Percentiles rank a stretch among this genome's conserved stretches.
These are phyloP conservation scores for Colletotrichum ledebouriae DNA, from an alignment of 2,329 filamentous ascomycete genomes.

Conservation along the genomic window DNA sequence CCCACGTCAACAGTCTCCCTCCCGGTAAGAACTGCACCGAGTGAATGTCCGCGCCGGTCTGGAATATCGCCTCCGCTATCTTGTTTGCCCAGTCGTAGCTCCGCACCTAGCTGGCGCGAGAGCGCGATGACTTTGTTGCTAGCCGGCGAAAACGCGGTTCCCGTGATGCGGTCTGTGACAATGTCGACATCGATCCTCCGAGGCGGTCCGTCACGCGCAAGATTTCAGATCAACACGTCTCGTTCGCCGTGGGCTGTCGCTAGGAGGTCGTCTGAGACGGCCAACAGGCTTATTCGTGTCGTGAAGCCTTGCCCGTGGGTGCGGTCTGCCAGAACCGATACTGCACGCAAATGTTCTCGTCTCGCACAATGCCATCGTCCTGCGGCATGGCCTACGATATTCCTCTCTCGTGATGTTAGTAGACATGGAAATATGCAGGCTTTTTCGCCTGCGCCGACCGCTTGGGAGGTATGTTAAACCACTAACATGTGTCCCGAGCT, in stretches of 20 bases:
- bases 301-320: constrained; percentile 23
- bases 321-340: constrained; percentile 32
- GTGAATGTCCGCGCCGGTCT: constrained; percentile 19
- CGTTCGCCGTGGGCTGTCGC: constrained; percentile 31
- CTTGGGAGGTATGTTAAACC: neutral
- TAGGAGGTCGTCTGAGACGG: constrained; percentile 11
- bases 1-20: constrained; percentile 21
- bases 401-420: neutral
- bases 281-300: constrained; percentile 23
- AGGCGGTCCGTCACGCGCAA: constrained; percentile 17
- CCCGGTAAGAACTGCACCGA: constrained; percentile 31
- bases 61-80: constrained; percentile 6
- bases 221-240: constrained; percentile 26
- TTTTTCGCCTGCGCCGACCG: neutral
- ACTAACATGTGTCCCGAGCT: no score
- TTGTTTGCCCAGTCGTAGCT: constrained; percentile 14
- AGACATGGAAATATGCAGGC: neutral
- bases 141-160: constrained; percentile 26
- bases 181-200: constrained; percentile 17
- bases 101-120: neutral
- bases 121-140: constrained; percentile 17
- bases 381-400: neutral
- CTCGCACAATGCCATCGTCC: neutral
- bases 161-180: constrained; percentile 27
- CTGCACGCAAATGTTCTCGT: constrained; percentile 20